Evolutionary conservation across 352 stramenopile genomes (phyloP).

Genomic region (Pythium rishiriense): DNA sequence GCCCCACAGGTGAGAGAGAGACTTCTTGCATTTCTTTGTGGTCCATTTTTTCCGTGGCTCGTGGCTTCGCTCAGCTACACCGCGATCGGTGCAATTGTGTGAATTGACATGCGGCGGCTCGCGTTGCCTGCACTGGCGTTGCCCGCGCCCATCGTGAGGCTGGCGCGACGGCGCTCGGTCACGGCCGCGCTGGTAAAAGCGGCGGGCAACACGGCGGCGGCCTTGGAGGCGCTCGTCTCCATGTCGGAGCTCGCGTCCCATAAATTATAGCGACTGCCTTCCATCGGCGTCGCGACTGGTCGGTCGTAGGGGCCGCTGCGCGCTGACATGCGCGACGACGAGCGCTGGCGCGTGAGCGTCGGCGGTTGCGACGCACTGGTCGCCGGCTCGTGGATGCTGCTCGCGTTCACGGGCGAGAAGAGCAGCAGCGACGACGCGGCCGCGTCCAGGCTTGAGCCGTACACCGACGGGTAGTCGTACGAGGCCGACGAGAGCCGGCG

Average conservation of each 20-base stretch:
- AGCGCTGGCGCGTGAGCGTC: not conserved
- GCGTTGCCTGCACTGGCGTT: not conserved
- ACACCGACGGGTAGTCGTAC: constrained; percentile 5
- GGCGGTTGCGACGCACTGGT: not conserved
- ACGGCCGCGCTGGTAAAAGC: constrained; percentile 17
- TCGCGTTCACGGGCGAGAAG: constrained; percentile 29
- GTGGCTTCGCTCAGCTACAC: too few relatives aligned
- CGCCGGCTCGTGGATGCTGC: not conserved
- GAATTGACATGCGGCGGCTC: constrained; percentile 12
- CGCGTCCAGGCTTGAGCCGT: constrained; percentile 7
- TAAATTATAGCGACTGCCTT: constrained; percentile 28
- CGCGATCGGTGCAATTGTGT: constrained; percentile 23
- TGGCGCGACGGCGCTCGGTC: constrained; percentile 23
- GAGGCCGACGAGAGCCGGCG: constrained; percentile 17
- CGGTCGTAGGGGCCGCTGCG: not conserved
- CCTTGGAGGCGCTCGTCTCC: not conserved
- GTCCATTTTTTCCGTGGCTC: not conserved
- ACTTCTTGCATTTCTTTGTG: not conserved
- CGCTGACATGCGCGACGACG: not conserved
- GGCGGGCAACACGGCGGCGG: constrained; percentile 3
- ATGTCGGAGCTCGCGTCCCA: constrained; percentile 6
- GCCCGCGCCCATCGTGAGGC: constrained; percentile 13
- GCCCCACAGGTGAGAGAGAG: not conserved
- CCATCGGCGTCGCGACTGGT: constrained; percentile 13
- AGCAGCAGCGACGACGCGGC: constrained; percentile 17